These are phyloP conservation scores for Knufia petricola DNA, from an alignment of 2,329 filamentous ascomycete genomes.

Conservation along the genomic window DNA sequence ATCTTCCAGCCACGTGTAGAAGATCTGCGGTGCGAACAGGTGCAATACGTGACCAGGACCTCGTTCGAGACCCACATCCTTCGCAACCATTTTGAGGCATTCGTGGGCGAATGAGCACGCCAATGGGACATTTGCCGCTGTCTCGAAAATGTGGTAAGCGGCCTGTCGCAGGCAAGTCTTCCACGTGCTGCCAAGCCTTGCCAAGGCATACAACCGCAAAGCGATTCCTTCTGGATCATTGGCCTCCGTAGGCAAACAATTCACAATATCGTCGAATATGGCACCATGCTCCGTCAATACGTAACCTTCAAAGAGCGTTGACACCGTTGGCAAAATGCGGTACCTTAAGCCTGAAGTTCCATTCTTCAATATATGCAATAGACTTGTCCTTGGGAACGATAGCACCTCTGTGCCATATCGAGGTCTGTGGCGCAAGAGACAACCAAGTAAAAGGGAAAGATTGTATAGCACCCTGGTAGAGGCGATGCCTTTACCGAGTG, in stretches of 20 bases:
- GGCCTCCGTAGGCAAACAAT: slow-evolving; percentile 62
- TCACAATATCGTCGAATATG: slow-evolving; percentile 75
- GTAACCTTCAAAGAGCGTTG: slow-evolving; percentile 69
- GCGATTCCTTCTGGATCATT: slow-evolving; percentile 74
- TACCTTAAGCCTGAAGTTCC: slow-evolving; percentile 66
- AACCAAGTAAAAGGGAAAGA: slow-evolving; percentile 59
- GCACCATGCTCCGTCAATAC: slow-evolving; percentile 74
- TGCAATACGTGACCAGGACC: slow-evolving; percentile 64
- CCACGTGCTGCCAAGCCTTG: slow-evolving; percentile 71
- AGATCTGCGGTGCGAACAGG: slow-evolving; percentile 76
- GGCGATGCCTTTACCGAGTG: slow-evolving; percentile 57
- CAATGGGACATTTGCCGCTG: slow-evolving; percentile 59
- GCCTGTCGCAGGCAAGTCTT: slow-evolving; percentile 75
- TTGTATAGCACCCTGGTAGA: slow-evolving; percentile 60
- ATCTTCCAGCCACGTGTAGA: slow-evolving; percentile 79
- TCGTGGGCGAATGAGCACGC: slow-evolving; percentile 61
- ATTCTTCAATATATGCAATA: slow-evolving; percentile 62
- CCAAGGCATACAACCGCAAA: slow-evolving; percentile 66
- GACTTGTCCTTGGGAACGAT: slow-evolving; percentile 57
- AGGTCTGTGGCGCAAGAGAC: slow-evolving; percentile 56
- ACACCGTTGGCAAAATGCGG: slow-evolving; percentile 58
- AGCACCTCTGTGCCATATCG: slow-evolving; percentile 53
- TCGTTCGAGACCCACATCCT: slow-evolving; percentile 49
- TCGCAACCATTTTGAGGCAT: slow-evolving; percentile 60
- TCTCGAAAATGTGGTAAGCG: slow-evolving; percentile 91